Evolutionary conservation across 495 filamentous ascomycete species (phyloP).

Genomic region (Tuber melanosporum): DNA sequence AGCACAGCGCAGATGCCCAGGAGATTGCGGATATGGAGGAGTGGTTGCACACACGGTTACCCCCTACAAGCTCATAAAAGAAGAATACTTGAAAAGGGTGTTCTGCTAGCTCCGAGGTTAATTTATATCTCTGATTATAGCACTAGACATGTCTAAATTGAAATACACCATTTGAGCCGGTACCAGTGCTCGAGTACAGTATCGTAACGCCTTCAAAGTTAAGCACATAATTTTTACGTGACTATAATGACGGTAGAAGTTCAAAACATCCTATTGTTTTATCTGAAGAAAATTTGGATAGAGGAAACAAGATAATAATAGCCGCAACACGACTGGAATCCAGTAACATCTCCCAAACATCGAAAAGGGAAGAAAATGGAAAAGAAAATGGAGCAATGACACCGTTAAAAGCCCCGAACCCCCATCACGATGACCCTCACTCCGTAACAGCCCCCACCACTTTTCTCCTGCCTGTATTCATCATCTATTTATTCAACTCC

Average conservation of each 20-base stretch:
- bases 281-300: not conserved
- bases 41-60: slow-evolving; percentile 61
- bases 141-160: not conserved
- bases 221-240: not conserved
- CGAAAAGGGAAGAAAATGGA: not conserved
- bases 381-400: no score
- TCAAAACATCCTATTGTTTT: not conserved
- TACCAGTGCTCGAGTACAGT: not conserved
- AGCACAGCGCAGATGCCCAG: slow-evolving; percentile 66
- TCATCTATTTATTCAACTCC: slow-evolving; percentile 35
- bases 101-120: not conserved
- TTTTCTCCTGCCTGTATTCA: not conserved
- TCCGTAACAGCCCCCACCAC: not conserved
- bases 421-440: not conserved
- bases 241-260: not conserved
- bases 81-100: not conserved
- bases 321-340: not conserved
- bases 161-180: not conserved
- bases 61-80: slow-evolving; percentile 40
- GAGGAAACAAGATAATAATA: not conserved
- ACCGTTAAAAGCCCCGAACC: not conserved
- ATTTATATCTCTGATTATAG: not conserved
- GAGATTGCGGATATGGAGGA: slow-evolving; percentile 81
- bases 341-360: not conserved
- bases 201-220: not conserved